These are phyloP conservation scores for Penicillium sp. DNA, from an alignment of 2,329 filamentous ascomycete genomes.

Conservation along the genomic window DNA sequence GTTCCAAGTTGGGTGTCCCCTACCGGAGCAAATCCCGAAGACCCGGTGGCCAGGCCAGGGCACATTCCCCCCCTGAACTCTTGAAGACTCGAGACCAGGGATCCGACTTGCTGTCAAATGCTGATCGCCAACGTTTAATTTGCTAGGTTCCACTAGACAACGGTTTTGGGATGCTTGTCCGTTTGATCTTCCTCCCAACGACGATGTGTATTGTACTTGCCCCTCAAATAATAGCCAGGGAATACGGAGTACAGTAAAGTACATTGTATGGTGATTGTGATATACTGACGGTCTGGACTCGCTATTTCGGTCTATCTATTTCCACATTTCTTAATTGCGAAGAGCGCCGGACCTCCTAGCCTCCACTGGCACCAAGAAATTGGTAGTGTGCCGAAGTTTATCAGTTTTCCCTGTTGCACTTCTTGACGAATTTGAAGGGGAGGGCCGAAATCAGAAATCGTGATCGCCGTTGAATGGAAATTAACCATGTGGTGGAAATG, in stretches of 20 bases:
- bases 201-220: neutral
- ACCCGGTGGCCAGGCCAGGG: neutral
- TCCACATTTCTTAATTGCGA: neutral
- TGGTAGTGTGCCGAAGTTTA: conserved; percentile 1
- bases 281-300: neutral
- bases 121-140: conserved; percentile 28
- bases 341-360: neutral
- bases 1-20: neutral
- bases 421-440: neutral
- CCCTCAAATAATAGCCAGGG: neutral
- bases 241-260: neutral
- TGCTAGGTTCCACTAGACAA: conserved; percentile 20
- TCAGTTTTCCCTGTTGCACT: neutral
- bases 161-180: conserved; percentile 11
- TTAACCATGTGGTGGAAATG: conserved; percentile 5
- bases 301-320: neutral
- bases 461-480: conserved; percentile 15
- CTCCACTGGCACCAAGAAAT: neutral
- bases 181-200: conserved; percentile 10
- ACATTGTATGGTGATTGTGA: neutral
- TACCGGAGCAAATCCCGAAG: conserved; percentile 14
- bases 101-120: conserved; percentile 26
- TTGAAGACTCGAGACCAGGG: conserved; percentile 11
- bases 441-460: neutral
- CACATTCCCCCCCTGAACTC: neutral